A percentile compares a stretch with the other conserved stretches of the same genome.
These are phyloP conservation scores for Penicillium janthinellum DNA, from an alignment of 2,329 filamentous ascomycete genomes.

Conservation along the genomic window DNA sequence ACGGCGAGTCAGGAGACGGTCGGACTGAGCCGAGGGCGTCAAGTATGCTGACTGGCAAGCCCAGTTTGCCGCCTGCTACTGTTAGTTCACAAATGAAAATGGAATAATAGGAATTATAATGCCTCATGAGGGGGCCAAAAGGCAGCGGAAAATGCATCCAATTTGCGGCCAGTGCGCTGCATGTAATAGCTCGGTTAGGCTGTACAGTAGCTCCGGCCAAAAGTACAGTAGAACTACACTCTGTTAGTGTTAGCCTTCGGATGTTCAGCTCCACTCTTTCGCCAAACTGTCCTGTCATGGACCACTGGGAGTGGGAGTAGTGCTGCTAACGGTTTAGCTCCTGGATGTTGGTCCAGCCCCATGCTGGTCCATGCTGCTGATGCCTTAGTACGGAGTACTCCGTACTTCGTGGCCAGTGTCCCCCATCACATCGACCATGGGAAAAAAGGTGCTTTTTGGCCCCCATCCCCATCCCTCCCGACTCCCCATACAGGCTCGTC, in stretches of 20 bases:
- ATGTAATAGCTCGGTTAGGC: constrained; percentile 30
- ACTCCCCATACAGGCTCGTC: neutral
- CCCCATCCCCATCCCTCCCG: neutral
- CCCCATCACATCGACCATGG: neutral
- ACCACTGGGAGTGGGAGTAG: neutral
- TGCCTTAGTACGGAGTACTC: neutral
- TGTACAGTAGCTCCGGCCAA: constrained; percentile 27
- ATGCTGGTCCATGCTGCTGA: neutral
- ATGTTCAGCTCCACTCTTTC: constrained; percentile 17
- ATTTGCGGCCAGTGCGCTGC: constrained; percentile 31
- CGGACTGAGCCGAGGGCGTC: neutral
- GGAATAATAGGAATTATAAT: too few relatives aligned
- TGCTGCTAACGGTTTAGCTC: neutral
- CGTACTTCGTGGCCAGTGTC: neutral
- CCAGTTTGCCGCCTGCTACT: neutral
- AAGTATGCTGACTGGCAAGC: neutral
- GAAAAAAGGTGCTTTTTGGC: neutral
- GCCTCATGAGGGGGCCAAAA: neutral
- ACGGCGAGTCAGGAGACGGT: neutral
- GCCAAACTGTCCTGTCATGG: neutral
- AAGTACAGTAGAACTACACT: constrained; percentile 20
- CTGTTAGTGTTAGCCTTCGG: neutral
- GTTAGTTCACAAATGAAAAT: too few relatives aligned
- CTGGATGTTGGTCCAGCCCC: neutral
- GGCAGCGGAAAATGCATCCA: constrained; percentile 31